Conservation (phyloP, 2,329 filamentous ascomycete species). For the Xylariaceae sp. region DNA sequence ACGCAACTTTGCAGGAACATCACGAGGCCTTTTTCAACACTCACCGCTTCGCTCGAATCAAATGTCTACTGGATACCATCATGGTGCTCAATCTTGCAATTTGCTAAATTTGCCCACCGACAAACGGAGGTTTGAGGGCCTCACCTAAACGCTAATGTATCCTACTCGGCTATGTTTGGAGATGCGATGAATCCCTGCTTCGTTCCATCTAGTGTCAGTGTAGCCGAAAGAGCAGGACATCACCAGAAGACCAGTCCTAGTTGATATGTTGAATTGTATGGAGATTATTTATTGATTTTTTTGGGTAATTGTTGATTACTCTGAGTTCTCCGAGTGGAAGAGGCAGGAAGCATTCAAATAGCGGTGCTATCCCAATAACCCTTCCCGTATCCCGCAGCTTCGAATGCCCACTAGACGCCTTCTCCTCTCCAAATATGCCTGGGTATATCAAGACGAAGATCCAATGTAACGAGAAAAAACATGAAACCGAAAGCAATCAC, state of each 20-base stretch:
- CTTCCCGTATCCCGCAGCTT: conserved; percentile 4
- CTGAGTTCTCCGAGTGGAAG: conserved; percentile 18
- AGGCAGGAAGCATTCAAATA: conserved; percentile 29
- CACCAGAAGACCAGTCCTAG: neutral
- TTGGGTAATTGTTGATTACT: conserved; percentile 20
- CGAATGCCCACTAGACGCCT: conserved; percentile 17
- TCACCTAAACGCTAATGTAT: too few species aligned
- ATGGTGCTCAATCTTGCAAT: neutral
- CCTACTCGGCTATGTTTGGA: too few species aligned
- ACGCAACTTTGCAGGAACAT: neutral
- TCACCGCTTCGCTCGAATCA: conserved; percentile 2
- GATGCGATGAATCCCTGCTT: too few species aligned
- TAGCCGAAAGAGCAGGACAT: too few species aligned
- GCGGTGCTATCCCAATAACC: conserved; percentile 23
- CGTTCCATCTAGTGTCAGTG: too few species aligned
- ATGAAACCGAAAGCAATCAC: conserved; percentile 19
- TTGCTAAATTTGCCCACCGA: conserved; percentile 2
- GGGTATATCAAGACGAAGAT: conserved; percentile 29
- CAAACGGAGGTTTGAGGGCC: neutral
- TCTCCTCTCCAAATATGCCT: conserved; percentile 26
- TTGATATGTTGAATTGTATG: neutral
- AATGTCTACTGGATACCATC: neutral
- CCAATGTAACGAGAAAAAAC: conserved; percentile 15
- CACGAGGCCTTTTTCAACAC: neutral
- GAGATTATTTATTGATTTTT: conserved; percentile 10